phyloP scores from a whole-genome alignment of 2,329 filamentous ascomycete genomes.

The Incumbomyces delicatus region DNA sequence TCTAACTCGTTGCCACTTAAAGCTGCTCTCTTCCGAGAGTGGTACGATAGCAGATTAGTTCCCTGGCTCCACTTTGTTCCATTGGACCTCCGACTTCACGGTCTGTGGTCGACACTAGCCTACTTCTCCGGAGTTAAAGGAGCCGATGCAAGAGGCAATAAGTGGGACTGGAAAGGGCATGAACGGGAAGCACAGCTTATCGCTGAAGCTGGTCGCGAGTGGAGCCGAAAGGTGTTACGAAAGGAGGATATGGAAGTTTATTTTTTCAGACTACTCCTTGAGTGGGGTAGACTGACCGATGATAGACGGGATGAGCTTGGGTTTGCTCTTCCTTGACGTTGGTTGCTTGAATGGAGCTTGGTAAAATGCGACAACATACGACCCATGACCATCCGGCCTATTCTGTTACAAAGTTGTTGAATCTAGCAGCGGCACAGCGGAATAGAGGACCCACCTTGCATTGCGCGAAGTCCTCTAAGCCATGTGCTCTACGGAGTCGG shows the following conservation, averaged over 20 bases:
- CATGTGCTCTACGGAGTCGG: too few species aligned
- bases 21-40: constrained; percentile 62
- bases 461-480: too few species aligned
- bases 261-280: constrained; percentile 64
- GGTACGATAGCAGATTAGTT: constrained; percentile 64
- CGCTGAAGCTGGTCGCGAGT: constrained; percentile 53
- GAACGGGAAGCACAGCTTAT: constrained; percentile 53
- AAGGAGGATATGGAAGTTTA: constrained; percentile 74
- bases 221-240: constrained; percentile 54
- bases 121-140: constrained; percentile 56
- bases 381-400: too few species aligned
- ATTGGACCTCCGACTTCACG: constrained; percentile 62
- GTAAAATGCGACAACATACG: too few species aligned
- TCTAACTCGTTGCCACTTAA: constrained; percentile 61
- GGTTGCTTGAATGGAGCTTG: too few species aligned
- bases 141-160: constrained; percentile 32
- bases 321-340: constrained; percentile 20
- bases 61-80: constrained; percentile 78
- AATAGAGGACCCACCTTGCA: too few species aligned
- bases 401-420: too few species aligned
- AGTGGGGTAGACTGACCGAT: constrained; percentile 64
- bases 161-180: constrained; percentile 41
- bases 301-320: constrained; percentile 45
- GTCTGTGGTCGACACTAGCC: constrained; percentile 60
- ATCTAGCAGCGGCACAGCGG: too few species aligned